A percentile compares a stretch with the other conserved stretches of the same genome.
Conservation (phyloP, 2,329 filamentous ascomycete genomes). For the Tolypocladium ophioglossoides region DNA sequence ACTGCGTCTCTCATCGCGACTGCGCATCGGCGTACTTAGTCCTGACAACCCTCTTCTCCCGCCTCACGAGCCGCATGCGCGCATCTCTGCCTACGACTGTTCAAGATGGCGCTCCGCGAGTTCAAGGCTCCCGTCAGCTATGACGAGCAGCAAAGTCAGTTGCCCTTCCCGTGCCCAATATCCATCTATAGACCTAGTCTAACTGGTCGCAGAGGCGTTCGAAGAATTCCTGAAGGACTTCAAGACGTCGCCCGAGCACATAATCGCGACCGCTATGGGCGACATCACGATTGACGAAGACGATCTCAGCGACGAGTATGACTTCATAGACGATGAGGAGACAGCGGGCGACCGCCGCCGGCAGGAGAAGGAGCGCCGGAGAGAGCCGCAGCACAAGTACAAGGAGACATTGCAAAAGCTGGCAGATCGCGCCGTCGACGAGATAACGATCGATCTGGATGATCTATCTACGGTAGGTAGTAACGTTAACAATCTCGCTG, state of each 20-base stretch:
- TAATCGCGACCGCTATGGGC: conserved; percentile 72
- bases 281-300: conserved; percentile 81
- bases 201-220: conserved; percentile 53
- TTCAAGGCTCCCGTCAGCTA: conserved; percentile 78
- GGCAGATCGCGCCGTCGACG: conserved; percentile 65
- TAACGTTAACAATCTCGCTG: not conserved
- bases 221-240: conserved; percentile 81
- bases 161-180: conserved; percentile 1
- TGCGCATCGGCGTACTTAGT: conserved; percentile 2
- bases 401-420: conserved; percentile 78
- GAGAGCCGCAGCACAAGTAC: conserved; percentile 70
- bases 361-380: conserved; percentile 36
- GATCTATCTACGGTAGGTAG: conserved; percentile 64
- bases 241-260: conserved; percentile 64
- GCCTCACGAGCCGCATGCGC: conserved; percentile 3
- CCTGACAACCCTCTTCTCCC: conserved; percentile 7
- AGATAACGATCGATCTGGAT: conserved; percentile 81
- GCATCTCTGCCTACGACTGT: conserved; percentile 2
- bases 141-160: conserved; percentile 69
- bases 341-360: conserved; percentile 41
- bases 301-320: conserved; percentile 79
- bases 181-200: conserved; percentile 10
- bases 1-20: not conserved
- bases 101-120: conserved; percentile 73
- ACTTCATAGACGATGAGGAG: conserved; percentile 80